Evolutionary conservation across 1,284 basidiomycete species (phyloP), one percentile per base, ranked within the genome.

Genomic region (Sutorius eximius): DNA sequence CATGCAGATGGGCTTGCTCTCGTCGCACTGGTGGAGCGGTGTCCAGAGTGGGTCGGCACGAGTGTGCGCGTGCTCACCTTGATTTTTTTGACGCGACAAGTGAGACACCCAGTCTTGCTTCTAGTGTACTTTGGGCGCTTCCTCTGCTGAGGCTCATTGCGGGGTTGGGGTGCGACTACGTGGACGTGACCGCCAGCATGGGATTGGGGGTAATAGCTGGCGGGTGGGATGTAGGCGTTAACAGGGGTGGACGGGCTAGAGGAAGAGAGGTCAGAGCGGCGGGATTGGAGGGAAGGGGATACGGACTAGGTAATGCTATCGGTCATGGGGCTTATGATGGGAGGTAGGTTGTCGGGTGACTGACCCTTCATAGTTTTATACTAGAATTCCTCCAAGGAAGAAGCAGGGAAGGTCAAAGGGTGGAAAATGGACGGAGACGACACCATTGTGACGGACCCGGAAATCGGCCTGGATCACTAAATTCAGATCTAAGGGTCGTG

Each of bases 91-190:
- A 83, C 81, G 64, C 89, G 82, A 77, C 89, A 92, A 30, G 89
- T 92, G 66, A 92, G 72, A 66, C 89, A 92, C 20, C 89, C 89
- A 1, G 89, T 90, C 73, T 92, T 92, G 74, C 87, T 90, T 61
- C 89, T 82, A 59, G 89, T 91, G 65, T 91, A 92, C 75, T 92
- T 92, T 49, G 89, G 89, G 45, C 89, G 86, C 70, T 90, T 91
- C 58, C 89, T 81, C 63, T 84, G 81, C 20, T 77, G 67, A 22
- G 74, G 67, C 54, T 85, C 84, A 48, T 69, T 74, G 55, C 81
- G 79, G 47, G 76, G 71, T 27, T 76, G 76, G 3, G 78, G 71
- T 15, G 76, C 69, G 0, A 80, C 74, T 34, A 78, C 71, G 59
- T 86, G 81, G 56, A 74, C 73, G 64, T 73, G 72, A 27, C 72